A percentile compares a stretch with the other conserved stretches of the same genome.
Conservation (phyloP, 1,139 yeast genomes). For the Lodderomyces pseudojiufengensis region DNA sequence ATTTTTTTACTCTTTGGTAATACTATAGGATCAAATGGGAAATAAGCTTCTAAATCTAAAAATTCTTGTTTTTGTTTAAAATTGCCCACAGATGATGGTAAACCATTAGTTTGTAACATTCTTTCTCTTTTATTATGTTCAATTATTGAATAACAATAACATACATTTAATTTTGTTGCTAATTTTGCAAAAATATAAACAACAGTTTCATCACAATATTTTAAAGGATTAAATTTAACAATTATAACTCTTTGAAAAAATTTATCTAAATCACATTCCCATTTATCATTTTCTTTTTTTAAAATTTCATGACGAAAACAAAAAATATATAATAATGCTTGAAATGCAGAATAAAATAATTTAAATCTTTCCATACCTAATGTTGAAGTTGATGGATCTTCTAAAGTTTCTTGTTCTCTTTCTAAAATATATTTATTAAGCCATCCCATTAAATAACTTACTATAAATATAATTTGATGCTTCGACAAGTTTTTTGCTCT, state of each 20-base stretch:
- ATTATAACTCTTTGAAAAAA: slow-evolving; percentile 83
- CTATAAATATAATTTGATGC: slow-evolving; percentile 72
- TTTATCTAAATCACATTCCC: slow-evolving; percentile 85
- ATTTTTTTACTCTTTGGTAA: slow-evolving; percentile 56
- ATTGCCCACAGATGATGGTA: slow-evolving; percentile 34
- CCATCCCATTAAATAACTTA: slow-evolving; percentile 80
- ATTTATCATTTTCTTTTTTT: slow-evolving; percentile 34
- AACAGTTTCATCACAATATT: slow-evolving; percentile 90
- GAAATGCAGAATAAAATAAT: slow-evolving; percentile 89
- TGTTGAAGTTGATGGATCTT: slow-evolving; percentile 28
- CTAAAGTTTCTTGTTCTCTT: slow-evolving; percentile 75
- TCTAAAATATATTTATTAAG: slow-evolving; percentile 73
- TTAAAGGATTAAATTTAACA: slow-evolving; percentile 88
- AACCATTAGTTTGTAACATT: slow-evolving; percentile 36
- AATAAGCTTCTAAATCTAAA: slow-evolving; percentile 84
- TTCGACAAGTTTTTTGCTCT: slow-evolving; percentile 73
- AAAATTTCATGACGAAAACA: slow-evolving; percentile 77
- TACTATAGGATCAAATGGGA: slow-evolving; percentile 92
- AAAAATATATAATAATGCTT: slow-evolving; percentile 84
- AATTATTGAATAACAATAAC: slow-evolving; percentile 89
- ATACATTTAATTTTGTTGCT: slow-evolving; percentile 84
- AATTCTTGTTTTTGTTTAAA: slow-evolving; percentile 69
- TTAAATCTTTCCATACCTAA: slow-evolving; percentile 80
- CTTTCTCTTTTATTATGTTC: slow-evolving; percentile 82
- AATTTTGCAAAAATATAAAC: slow-evolving; percentile 91